Base-by-base conservation (phyloP, 1,284 basidiomycete genomes). In the Hemileia vastatrix region DNA sequence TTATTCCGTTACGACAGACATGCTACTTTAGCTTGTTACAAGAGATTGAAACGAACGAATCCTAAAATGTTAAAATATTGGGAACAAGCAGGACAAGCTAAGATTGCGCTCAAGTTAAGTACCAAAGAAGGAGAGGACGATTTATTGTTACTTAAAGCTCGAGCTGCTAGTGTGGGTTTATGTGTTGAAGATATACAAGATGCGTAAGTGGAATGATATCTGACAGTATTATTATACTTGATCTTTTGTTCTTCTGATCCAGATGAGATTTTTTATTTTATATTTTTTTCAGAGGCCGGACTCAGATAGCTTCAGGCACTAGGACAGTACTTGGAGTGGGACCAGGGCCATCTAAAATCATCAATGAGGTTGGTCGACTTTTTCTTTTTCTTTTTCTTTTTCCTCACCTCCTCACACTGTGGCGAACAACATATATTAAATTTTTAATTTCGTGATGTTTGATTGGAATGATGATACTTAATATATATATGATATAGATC, bases 231-330 rank as follows among this genome's bases (percentile, higher is more conserved):
- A 8, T 13, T 44, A n/a, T 4, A 18, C 21, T 11, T 33, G 24
- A 50, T 6, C 13, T 4, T 23, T 15, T 9, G 5, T 11, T 19
- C 48, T 50, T 50, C 2, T 6, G n/a, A 50, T 15, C 9, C 4
- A 50, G 18, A 23, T 13, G 13, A 23, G 6, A 50, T 50, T 15
- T 50, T 2, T 2, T 15, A 23, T 18, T 4, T 23, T 50, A 9
- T 24, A 6, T 27, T 9, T 44, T 52, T 52, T n/a, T 48, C 24
- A 63, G 61, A 44, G 61, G 61, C 21, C 40, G 61, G 48, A 63
- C 61, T n/a, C 61, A 63, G 48, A 63, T 63, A 18, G 61, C 61
- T 18, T 54, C 61, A 32, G 61, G 61, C 4, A 63, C 54, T 57
- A 32, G 54, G 50, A 63, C 61, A 31, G 61, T 63, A 21, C 54